These are phyloP conservation scores for Salmacisia buchloeana DNA, from an alignment of 1,284 basidiomycete genomes.

Conservation along the genomic window DNA sequence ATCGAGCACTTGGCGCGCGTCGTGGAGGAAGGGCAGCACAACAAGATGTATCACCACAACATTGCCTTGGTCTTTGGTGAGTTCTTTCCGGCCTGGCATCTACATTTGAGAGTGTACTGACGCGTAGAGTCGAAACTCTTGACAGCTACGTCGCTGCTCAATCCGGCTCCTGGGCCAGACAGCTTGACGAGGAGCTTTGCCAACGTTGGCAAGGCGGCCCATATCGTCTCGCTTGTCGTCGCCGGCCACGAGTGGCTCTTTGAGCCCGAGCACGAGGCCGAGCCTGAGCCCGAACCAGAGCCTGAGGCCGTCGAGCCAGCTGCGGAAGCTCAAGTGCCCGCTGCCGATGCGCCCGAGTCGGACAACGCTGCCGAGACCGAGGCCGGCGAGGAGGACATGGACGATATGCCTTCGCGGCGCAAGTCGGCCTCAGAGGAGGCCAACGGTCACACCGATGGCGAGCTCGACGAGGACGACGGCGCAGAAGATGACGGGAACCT, in stretches of 20 bases:
- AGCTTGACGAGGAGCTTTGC: slow-evolving; percentile 36
- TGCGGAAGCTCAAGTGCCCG: too few species aligned
- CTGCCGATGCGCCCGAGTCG: too few species aligned
- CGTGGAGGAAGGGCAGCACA: slow-evolving; percentile 35
- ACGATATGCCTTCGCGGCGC: too few species aligned
- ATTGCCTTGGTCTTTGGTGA: slow-evolving; percentile 47
- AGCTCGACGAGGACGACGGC: background rate
- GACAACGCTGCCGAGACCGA: too few species aligned
- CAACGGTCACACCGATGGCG: background rate
- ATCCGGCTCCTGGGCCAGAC: slow-evolving; percentile 37
- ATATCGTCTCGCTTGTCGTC: slow-evolving; percentile 48
- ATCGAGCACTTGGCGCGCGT: slow-evolving; percentile 42
- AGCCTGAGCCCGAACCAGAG: slow-evolving; percentile 8
- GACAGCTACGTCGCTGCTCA: slow-evolving; percentile 37
- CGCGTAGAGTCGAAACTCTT: background rate
- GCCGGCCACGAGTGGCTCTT: slow-evolving; percentile 47
- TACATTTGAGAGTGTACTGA: background rate
- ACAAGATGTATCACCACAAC: slow-evolving; percentile 48
- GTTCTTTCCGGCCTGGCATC: background rate
- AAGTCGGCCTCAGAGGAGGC: too few species aligned
- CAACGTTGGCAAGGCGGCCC: slow-evolving; percentile 45
- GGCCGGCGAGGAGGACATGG: too few species aligned
- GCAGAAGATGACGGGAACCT: background rate
- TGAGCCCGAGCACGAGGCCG: slow-evolving; percentile 41
- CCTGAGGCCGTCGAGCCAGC: background rate